These are phyloP conservation scores for Parafenestella ontariensis DNA, from an alignment of 2,329 filamentous ascomycete genomes.

Conservation along the genomic window DNA sequence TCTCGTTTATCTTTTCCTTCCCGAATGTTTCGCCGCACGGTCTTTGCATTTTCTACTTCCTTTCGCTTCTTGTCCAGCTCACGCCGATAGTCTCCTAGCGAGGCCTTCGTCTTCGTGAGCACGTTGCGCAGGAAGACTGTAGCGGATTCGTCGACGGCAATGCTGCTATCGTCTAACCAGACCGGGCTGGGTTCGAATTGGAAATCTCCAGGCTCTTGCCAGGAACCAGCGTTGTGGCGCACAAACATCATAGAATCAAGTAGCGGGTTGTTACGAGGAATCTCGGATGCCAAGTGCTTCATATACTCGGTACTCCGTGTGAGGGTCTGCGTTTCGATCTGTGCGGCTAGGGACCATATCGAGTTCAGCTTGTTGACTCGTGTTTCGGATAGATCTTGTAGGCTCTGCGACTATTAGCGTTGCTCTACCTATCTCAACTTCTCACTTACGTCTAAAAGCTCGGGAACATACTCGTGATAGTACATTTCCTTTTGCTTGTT, in stretches of 20 bases:
- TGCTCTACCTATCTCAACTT: neutral
- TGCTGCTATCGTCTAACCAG: conserved; percentile 91
- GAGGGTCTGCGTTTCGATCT: conserved; percentile 81
- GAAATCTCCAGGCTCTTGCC: conserved; percentile 85
- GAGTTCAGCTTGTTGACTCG: conserved; percentile 82
- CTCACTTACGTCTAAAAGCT: conserved; percentile 78
- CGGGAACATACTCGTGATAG: conserved; percentile 95
- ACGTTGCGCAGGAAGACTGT: conserved; percentile 93
- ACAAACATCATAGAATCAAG: conserved; percentile 99
- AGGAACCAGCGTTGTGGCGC: conserved; percentile 82
- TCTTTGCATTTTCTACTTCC: conserved; percentile 81
- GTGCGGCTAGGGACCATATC: conserved; percentile 81
- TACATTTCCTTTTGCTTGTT: conserved; percentile 98
- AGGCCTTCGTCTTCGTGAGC: conserved; percentile 85
- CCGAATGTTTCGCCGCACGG: conserved; percentile 75
- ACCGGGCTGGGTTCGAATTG: conserved; percentile 92
- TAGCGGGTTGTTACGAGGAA: conserved; percentile 83
- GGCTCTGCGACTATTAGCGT: conserved; percentile 54
- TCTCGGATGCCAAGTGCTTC: conserved; percentile 77
- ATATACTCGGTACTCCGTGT: conserved; percentile 75
- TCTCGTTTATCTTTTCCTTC: conserved; percentile 88
- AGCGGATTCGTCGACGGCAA: conserved; percentile 85
- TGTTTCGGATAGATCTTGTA: conserved; percentile 94
- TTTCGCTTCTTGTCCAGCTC: conserved; percentile 86
- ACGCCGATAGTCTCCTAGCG: conserved; percentile 78